Base-by-base conservation (phyloP, 805 yeast species). In the Monosporozyma aerobia region DNA sequence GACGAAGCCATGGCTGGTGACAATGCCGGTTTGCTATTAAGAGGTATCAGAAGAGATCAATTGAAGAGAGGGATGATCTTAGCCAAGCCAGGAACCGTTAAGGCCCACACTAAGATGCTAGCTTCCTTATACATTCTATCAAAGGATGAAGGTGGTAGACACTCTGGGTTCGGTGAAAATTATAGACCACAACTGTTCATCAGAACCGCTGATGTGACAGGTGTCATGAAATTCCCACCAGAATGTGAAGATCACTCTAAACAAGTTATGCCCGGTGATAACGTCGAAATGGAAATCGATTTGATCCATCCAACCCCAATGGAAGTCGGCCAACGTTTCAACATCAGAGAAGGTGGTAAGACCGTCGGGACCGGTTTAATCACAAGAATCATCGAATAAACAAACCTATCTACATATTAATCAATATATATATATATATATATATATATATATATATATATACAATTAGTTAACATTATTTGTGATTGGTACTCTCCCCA, bases 81-180 rank as follows among this genome's bases (percentile, higher is more conserved):
- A 64, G 86, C 95, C 70, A 90, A 90, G 79, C 90, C 96, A 66
- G 92, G 88, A 60, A 76, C 95, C 59, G 87, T 92, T 66, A 82
- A 86, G 73, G 87, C 98, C 56, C 96, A 90, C 83, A 83, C 85
- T 72, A 90, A 88, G 79, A 82, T 92, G 79, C 80, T 94, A 70
- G 90, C 97, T 57, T 92, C 98, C 49, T 75, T 92, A 69, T 94
- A 94, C 75, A 82, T 92, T 59, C 80, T 94, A 71, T 81, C 95
- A 69, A 86, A 89, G 75, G 98, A 94, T 69, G 99, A 94, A 78
- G 99, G 99, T 81, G 99, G 99, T 68, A 92, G 99, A 78, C 96
- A 89, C 79, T 87, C 96, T 59, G 95, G 96, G 60, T 94, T 94
- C 73, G 92, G 92, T 69, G 89, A 86, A 75, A 86, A 90, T 82